phyloP scores from a whole-genome alignment of 2,329 filamentous ascomycete species.

The Orbilia oligospora region DNA sequence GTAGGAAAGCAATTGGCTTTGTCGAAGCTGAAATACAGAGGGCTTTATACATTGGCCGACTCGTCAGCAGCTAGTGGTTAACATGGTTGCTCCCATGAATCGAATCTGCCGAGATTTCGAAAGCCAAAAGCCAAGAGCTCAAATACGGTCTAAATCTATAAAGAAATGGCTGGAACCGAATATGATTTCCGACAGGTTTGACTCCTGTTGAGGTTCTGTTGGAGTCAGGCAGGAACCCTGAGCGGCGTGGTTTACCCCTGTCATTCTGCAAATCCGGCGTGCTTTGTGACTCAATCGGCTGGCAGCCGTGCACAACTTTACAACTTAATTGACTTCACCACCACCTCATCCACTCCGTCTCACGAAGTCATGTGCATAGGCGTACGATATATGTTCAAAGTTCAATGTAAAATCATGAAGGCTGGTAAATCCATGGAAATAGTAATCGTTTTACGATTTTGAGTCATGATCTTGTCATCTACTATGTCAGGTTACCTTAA shows the following conservation, averaged over 20 bases:
- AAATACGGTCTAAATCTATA: neutral
- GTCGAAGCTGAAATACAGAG: neutral
- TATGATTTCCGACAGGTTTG: neutral
- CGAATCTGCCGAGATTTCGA: neutral
- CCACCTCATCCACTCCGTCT: neutral
- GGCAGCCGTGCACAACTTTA: neutral
- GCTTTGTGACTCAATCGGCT: conserved; percentile 40
- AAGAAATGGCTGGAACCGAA: conserved; percentile 6
- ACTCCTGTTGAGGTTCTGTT: neutral
- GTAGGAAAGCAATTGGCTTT: neutral
- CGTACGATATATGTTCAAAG: neutral
- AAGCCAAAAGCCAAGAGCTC: neutral
- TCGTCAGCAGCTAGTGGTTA: neutral
- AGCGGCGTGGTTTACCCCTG: conserved; percentile 6
- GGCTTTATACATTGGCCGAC: neutral
- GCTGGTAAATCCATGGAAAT: neutral
- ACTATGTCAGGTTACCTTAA: neutral
- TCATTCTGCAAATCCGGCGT: neutral
- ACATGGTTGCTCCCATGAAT: no score
- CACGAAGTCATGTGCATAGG: conserved; percentile 47
- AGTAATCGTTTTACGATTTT: neutral
- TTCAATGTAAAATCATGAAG: no score
- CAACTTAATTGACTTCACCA: neutral
- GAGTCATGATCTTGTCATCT: neutral
- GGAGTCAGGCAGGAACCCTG: neutral